These are phyloP conservation scores for Austroboletus sp. DNA, from an alignment of 1,284 basidiomycete species.

Conservation along the genomic window DNA sequence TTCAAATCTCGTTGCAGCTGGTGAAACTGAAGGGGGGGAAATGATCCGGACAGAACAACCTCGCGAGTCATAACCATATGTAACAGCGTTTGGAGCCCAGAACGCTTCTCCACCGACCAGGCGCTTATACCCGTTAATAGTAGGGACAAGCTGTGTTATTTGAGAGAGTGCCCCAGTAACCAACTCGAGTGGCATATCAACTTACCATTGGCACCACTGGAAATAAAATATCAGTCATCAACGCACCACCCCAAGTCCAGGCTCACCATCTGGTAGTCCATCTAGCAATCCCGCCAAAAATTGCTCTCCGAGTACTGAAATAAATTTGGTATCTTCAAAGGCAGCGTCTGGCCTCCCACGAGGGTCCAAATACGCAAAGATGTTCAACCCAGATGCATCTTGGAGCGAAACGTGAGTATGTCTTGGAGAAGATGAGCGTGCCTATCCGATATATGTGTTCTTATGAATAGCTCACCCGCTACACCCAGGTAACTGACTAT, in stretches of 20 bases:
- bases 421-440: slow-evolving; percentile 36
- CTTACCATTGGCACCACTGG: slow-evolving; percentile 59
- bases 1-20: slow-evolving; percentile 80
- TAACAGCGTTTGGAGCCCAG: slow-evolving; percentile 91
- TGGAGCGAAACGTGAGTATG: slow-evolving; percentile 89
- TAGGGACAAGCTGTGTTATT: slow-evolving; percentile 69
- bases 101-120: slow-evolving; percentile 90
- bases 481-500: slow-evolving; percentile 73
- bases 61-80: slow-evolving; percentile 93
- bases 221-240: slow-evolving; percentile 1
- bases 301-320: slow-evolving; percentile 82
- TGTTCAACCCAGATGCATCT: slow-evolving; percentile 62
- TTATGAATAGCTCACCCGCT: slow-evolving; percentile 58
- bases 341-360: slow-evolving; percentile 62
- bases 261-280: slow-evolving; percentile 79
- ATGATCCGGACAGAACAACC: slow-evolving; percentile 87
- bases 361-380: slow-evolving; percentile 62
- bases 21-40: slow-evolving; percentile 78
- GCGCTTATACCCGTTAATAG: slow-evolving; percentile 96
- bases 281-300: slow-evolving; percentile 89
- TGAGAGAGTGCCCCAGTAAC: slow-evolving; percentile 3
- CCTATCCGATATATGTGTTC: not conserved
- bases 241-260: not conserved
- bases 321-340: slow-evolving; percentile 74
- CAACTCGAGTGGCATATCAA: not conserved